Percentiles rank a stretch among this genome's conserved stretches.
Conservation (phyloP, 306 rosid species). For the Senna siamea region DNA sequence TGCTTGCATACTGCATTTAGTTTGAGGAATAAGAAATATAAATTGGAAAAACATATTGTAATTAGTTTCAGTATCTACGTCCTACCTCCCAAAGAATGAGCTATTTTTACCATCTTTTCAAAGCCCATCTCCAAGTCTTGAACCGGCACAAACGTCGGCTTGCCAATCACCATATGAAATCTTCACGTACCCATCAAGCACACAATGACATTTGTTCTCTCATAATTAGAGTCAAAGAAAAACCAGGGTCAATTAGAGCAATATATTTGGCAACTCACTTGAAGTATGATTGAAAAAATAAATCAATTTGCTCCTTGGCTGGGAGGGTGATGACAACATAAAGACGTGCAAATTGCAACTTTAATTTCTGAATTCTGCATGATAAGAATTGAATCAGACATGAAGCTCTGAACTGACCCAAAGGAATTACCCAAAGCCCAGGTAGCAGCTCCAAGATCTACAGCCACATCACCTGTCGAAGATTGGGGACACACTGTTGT, state of each 20-base stretch:
- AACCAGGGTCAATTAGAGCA: conserved; percentile 27
- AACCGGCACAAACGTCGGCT: conserved; percentile 86
- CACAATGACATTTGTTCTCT: background rate
- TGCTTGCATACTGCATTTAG: conserved; percentile 75
- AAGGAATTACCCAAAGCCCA: conserved; percentile 11
- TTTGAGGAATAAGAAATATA: conserved; percentile 22
- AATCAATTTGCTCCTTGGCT: conserved; percentile 63
- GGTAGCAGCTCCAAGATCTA: conserved; percentile 23
- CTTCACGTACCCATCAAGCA: conserved; percentile 46
- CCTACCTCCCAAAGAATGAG: conserved; percentile 85
- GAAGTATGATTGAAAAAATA: conserved; percentile 75
- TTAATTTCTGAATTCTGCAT: conserved; percentile 73
- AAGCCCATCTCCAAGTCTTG: conserved; percentile 93
- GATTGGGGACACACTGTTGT: conserved; percentile 47
- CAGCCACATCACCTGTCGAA: conserved; percentile 61
- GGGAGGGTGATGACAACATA: conserved; percentile 66
- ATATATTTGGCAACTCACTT: conserved; percentile 53
- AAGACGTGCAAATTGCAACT: conserved; percentile 72
- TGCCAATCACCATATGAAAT: conserved; percentile 76
- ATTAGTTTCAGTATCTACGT: conserved; percentile 30
- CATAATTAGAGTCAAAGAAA: conserved; percentile 8
- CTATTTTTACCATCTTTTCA: conserved; percentile 88
- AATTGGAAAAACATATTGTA: conserved; percentile 29
- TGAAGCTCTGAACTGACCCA: conserved; percentile 3
- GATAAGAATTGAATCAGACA: conserved; percentile 25